phyloP scores from a whole-genome alignment of 2,329 filamentous ascomycete genomes.

The Rutstroemia sp. region DNA sequence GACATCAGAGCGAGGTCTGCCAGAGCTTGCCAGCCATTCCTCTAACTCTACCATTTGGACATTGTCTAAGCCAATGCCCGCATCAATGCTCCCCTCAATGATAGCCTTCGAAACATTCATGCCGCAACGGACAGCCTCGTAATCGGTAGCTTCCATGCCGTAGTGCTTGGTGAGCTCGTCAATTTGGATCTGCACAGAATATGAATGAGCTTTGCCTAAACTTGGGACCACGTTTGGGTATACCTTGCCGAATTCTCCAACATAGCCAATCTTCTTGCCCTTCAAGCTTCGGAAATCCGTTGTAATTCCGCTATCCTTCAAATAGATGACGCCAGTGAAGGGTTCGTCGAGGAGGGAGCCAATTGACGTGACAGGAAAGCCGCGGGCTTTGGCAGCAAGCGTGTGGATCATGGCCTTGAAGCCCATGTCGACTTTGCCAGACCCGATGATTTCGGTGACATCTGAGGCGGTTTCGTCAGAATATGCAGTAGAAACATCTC shows the following conservation, averaged over 20 bases:
- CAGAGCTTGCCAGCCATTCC: slow-evolving; percentile 61
- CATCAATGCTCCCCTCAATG: slow-evolving; percentile 64
- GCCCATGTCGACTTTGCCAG: slow-evolving; percentile 67
- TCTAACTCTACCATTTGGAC: slow-evolving; percentile 79
- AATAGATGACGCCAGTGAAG: slow-evolving; percentile 72
- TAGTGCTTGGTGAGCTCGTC: slow-evolving; percentile 75
- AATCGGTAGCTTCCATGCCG: slow-evolving; percentile 64
- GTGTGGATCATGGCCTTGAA: slow-evolving; percentile 85
- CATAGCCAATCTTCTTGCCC: slow-evolving; percentile 72
- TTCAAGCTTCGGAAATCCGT: slow-evolving; percentile 67
- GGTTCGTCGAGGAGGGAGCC: slow-evolving; percentile 72
- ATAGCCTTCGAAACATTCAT: slow-evolving; percentile 78
- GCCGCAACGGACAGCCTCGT: slow-evolving; percentile 69
- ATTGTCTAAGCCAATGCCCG: slow-evolving; percentile 71
- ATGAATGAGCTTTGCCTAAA: neutral
- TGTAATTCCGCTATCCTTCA: slow-evolving; percentile 68
- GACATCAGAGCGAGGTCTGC: slow-evolving; percentile 57
- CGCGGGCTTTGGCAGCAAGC: slow-evolving; percentile 67
- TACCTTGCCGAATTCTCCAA: slow-evolving; percentile 69
- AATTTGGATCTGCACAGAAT: slow-evolving; percentile 57
- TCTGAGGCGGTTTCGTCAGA: slow-evolving; percentile 37
- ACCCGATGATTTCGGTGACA: slow-evolving; percentile 75
- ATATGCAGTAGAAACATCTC: neutral
- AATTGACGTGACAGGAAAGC: slow-evolving; percentile 65
- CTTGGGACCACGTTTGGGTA: neutral